phyloP scores from a whole-genome alignment of 176 grass and related monocot species.

The Triticum monococcum region DNA sequence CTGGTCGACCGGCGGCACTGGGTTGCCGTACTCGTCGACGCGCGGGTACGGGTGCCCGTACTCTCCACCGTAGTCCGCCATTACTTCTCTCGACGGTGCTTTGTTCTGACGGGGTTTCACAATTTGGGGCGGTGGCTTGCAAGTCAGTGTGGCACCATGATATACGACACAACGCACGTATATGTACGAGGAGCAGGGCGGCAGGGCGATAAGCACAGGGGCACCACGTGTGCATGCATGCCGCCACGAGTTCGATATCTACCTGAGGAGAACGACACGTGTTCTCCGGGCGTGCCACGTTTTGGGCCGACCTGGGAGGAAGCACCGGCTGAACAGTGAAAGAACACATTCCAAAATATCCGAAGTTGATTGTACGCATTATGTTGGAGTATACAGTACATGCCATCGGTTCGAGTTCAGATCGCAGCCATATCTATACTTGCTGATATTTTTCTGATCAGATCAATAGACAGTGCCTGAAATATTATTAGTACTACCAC shows the following conservation, averaged over 20 bases:
- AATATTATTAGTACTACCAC: not conserved
- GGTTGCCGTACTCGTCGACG: conserved; percentile 70
- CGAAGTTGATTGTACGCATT: not conserved
- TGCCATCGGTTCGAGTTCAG: not conserved
- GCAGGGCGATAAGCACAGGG: not conserved
- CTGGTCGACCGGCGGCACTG: conserved; percentile 57
- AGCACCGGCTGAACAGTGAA: not conserved
- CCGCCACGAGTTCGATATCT: not conserved
- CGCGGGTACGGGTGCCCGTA: conserved; percentile 53
- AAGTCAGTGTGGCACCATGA: too few species aligned
- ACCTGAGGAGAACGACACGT: conserved; percentile 27
- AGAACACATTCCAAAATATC: not conserved
- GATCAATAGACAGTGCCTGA: too few species aligned
- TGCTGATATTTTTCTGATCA: too few species aligned
- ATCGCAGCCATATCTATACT: too few species aligned
- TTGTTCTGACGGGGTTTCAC: not conserved
- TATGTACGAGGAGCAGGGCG: not conserved
- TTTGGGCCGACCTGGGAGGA: not conserved
- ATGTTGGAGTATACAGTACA: not conserved
- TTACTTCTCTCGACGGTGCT: not conserved
- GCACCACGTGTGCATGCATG: conserved; percentile 13
- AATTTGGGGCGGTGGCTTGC: not conserved
- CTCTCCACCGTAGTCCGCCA: conserved; percentile 43
- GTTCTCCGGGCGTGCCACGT: conserved; percentile 6
- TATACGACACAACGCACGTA: not conserved